phyloP scores from a whole-genome alignment of 805 yeast genomes.

The Scheffersomyces amazonensis region DNA sequence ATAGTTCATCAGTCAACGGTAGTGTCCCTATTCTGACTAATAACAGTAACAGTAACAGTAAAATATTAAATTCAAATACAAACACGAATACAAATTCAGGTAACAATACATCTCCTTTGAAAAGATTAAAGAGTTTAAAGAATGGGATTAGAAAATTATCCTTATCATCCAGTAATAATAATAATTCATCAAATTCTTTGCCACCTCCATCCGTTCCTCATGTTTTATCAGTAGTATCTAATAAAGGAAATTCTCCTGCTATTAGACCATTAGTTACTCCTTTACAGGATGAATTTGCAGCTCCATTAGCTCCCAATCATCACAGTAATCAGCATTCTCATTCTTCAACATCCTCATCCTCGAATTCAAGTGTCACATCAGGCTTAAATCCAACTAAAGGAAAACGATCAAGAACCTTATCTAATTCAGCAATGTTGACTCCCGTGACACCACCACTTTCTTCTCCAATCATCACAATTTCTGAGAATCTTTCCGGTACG shows the following conservation, averaged over 20 bases:
- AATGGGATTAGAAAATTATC: constrained; percentile 38
- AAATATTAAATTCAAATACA: neutral
- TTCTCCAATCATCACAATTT: constrained; percentile 37
- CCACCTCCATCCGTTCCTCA: neutral
- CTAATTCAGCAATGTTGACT: constrained; percentile 14
- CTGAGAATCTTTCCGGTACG: constrained; percentile 29
- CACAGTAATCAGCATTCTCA: constrained; percentile 3
- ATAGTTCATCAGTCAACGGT: neutral
- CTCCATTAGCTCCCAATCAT: neutral
- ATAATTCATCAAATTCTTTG: constrained; percentile 6
- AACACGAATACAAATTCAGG: neutral
- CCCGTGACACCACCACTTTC: constrained; percentile 33
- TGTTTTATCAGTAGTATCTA: neutral
- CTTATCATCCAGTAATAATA: constrained; percentile 9
- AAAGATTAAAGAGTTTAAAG: constrained; percentile 34
- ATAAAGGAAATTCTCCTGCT: neutral
- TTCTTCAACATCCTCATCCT: constrained; percentile 10
- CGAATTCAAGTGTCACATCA: constrained; percentile 6
- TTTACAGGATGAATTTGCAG: neutral
- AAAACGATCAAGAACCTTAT: constrained; percentile 6
- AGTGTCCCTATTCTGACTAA: neutral
- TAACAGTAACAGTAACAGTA: neutral
- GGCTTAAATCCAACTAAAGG: neutral
- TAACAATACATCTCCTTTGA: constrained; percentile 20
- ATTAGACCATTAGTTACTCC: constrained; percentile 2